Evolutionary conservation across 768 basidiomycete species (phyloP).

Genomic region (Rhodotorula sphaerocarpa): DNA sequence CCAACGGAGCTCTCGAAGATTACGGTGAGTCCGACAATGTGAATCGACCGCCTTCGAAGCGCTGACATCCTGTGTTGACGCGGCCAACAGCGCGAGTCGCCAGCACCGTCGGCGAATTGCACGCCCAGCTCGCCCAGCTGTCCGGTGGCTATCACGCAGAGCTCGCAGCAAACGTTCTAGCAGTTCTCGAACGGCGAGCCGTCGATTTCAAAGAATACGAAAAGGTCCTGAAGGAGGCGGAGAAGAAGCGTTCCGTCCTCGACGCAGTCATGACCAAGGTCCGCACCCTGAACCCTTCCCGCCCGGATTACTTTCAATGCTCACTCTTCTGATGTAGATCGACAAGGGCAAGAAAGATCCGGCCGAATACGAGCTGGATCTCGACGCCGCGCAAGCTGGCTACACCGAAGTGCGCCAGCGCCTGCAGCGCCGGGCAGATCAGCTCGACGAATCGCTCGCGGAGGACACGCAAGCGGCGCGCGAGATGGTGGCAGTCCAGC

Average conservation of each 20-base stretch:
- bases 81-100: neutral
- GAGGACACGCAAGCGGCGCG: neutral
- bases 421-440: neutral
- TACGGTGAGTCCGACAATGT: conserved; percentile 2
- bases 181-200: neutral
- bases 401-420: neutral
- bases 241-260: conserved; percentile 16
- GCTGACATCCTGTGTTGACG: too few relatives aligned
- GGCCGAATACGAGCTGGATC: conserved; percentile 16
- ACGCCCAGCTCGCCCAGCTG: neutral
- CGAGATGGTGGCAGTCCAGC: conserved; percentile 7
- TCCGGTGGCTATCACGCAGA: neutral
- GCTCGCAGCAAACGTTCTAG: neutral
- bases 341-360: conserved; percentile 20
- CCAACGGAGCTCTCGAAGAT: neutral
- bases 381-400: conserved; percentile 5
- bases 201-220: neutral
- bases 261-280: conserved; percentile 9
- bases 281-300: neutral
- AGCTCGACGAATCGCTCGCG: neutral
- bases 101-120: neutral
- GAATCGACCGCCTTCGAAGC: too few relatives aligned
- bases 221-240: conserved; percentile 2
- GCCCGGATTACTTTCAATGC: too few relatives aligned
- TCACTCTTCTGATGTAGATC: neutral